Base-by-base conservation (phyloP, 2,329 filamentous ascomycete genomes). In the Stemphylium vesicarium region DNA sequence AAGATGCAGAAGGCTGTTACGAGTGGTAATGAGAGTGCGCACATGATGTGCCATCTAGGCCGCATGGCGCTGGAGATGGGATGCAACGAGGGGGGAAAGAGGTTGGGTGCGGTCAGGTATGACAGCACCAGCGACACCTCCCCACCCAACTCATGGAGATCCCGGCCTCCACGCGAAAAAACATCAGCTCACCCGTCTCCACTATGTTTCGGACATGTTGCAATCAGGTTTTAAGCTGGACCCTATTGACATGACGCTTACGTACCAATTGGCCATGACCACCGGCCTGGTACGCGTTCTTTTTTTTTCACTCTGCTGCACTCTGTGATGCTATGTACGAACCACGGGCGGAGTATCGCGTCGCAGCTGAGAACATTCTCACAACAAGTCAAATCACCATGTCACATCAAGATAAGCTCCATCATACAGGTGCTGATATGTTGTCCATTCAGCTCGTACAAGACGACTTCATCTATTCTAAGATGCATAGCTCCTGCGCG, bases 21-120 rank as follows among this genome's bases (percentile, higher is more conserved):
- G 15, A 9, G 26, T 29, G 26, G 26, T 3, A 29, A 11, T 3
- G 10, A 29, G 10, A 29, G 10, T 11, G 4, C 26, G 9, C 10
- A 29, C 26, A 10, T 11, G 26, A 29, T 11, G 8, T 29, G 13
- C 31, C 42, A 36, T 35, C 11, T 9, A 36, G 20, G 12, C 7
- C 15, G 41, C 18, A 6, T 16, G 11, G 15, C 38, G 3, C 8
- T 4, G 11, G 24, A 20, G 22, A 7, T 7, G 24, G 4, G 42
- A 29, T 29, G 16, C 3, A 16, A 15, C 20, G 16, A 45, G 13
- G 8, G 32, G 15, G 13, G 33, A 16, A 11, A 3, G 53, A 38
- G 48, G 48, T 24, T 55, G 52, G 36, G 29, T 13, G 44, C 29
- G 20, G 11, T 22, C 3, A 15, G 45, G 22, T 51, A 45, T 51